Base-by-base conservation (phyloP, 2,329 filamentous ascomycete species). In the Huntiella abstrusa region DNA sequence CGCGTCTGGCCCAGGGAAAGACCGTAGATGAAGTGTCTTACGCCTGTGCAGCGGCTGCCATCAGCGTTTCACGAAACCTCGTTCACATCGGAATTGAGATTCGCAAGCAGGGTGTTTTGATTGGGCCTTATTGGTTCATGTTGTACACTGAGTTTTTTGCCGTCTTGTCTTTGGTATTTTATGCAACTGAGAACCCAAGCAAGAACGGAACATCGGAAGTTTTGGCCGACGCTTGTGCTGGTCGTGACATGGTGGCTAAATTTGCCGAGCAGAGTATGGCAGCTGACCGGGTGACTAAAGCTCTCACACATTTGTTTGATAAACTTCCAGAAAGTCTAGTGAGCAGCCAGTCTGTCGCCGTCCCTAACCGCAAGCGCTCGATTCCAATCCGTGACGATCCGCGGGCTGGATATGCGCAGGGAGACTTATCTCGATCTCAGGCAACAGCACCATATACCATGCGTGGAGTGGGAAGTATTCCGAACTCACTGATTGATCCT, bases 81-180 rank as follows among this genome's bases (percentile, higher is more conserved):
- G 74, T 91, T 33, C 82, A 87, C 55, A 84, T 88, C 49, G 80
- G 79, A 4, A 70, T 76, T 16, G 80, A 86, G 55, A 87, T 87
- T 65, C 77, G 80, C 53, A 79, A 77, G 56, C 73, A 80, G 55
- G 73, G 78, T 3, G 66, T 84, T 5, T 65, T 91, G n/a, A 79
- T 80, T 51, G 84, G 83, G 1, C 80, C 83, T 0, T 87, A 85
- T 59, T 91, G 83, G 83, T 88, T 88, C 56, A 81, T 83, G 53
- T 75, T 88, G 57, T 88, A 85, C 57, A 85, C 82, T 2, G 80
- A 83, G 12, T 87, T 85, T 62, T 87, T 86, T 57, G 78, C 81
- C 11, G 80, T 88, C 32, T 65, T 91, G 32, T 83, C 83, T 0
- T 65, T 91, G 40, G 68, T 88, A 1, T 91, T 84, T 56, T 88